Evolutionary conservation across 768 basidiomycete species (phyloP).

Genomic region (Myochromella boudieri): DNA sequence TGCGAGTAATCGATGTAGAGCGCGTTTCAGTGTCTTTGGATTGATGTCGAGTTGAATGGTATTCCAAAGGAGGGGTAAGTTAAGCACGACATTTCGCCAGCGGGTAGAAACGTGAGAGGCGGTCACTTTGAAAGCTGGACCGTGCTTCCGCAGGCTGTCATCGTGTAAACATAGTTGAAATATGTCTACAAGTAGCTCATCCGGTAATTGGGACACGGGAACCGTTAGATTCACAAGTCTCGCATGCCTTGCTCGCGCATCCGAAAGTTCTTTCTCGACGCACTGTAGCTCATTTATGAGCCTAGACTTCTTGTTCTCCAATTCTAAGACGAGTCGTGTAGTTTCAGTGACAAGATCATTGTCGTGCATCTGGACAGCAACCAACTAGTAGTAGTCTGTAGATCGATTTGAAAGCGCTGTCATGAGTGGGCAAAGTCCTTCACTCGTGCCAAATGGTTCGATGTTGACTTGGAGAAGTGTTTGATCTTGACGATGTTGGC

Average conservation of each 20-base stretch:
- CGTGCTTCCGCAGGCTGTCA: slow-evolving; percentile 1
- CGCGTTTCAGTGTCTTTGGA: slow-evolving; percentile 14
- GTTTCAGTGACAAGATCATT: slow-evolving; percentile 13
- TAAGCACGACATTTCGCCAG: slow-evolving; percentile 42
- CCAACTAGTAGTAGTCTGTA: too few relatives aligned
- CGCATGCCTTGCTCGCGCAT: slow-evolving; percentile 30
- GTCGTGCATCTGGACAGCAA: slow-evolving; percentile 4
- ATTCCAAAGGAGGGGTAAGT: slow-evolving; percentile 46
- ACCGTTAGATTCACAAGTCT: slow-evolving; percentile 33
- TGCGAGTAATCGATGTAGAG: slow-evolving; percentile 29
- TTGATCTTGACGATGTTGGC: too few relatives aligned
- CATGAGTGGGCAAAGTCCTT: too few relatives aligned
- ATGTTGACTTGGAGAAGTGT: too few relatives aligned
- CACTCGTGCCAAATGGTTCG: too few relatives aligned
- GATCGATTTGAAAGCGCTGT: too few relatives aligned
- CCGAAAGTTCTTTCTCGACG: slow-evolving; percentile 30
- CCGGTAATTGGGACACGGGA: slow-evolving; percentile 35
- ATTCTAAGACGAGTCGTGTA: slow-evolving; percentile 21
- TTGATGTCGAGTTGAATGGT: slow-evolving; percentile 32
- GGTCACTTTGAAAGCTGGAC: slow-evolving; percentile 32
- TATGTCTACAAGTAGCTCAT: slow-evolving; percentile 39
- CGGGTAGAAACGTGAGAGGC: slow-evolving; percentile 44
- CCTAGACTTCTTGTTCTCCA: slow-evolving; percentile 26
- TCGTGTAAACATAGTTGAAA: slow-evolving; percentile 31
- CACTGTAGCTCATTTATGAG: slow-evolving; percentile 35